Evolutionary conservation across 306 rosid genomes (phyloP).

Genomic region (Rubus idaeus): DNA sequence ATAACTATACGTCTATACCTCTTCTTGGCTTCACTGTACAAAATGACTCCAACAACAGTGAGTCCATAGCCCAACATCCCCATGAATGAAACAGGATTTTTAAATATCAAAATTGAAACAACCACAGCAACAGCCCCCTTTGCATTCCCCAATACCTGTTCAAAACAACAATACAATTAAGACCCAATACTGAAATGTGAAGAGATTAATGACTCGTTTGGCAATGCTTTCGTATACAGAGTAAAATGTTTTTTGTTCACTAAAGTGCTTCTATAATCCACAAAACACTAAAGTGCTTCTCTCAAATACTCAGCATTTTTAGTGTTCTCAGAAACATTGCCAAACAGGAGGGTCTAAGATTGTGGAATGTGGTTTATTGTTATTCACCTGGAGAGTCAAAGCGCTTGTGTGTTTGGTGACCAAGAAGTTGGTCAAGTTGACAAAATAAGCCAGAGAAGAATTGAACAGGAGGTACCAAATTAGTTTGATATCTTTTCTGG

Average conservation of each 20-base stretch:
- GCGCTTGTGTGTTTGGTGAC: slow-evolving; percentile 56
- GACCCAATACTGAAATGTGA: too few relatives aligned
- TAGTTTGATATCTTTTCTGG: slow-evolving; percentile 22
- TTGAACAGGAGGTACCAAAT: slow-evolving; percentile 36
- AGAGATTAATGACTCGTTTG: not conserved
- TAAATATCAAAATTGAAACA: slow-evolving; percentile 57
- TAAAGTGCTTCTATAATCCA: too few relatives aligned
- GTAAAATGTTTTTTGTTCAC: too few relatives aligned
- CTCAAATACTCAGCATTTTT: not conserved
- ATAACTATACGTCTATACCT: slow-evolving; percentile 33
- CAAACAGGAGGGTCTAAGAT: not conserved
- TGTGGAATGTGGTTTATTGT: not conserved
- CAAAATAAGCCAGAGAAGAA: slow-evolving; percentile 30
- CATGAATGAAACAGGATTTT: slow-evolving; percentile 56
- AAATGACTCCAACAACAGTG: slow-evolving; percentile 57
- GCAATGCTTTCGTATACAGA: not conserved
- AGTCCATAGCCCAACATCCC: slow-evolving; percentile 65
- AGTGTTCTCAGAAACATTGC: not conserved
- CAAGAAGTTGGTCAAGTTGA: slow-evolving; percentile 56
- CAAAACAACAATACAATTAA: not conserved
- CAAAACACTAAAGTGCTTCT: not conserved
- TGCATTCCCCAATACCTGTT: slow-evolving; percentile 67
- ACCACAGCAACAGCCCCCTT: slow-evolving; percentile 72
- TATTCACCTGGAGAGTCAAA: slow-evolving; percentile 28
- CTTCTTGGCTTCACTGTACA: slow-evolving; percentile 64